Percentiles rank a stretch among this genome's conserved stretches.
These are phyloP conservation scores for Tuber borchii DNA, from an alignment of 495 filamentous ascomycete genomes.

Conservation along the genomic window DNA sequence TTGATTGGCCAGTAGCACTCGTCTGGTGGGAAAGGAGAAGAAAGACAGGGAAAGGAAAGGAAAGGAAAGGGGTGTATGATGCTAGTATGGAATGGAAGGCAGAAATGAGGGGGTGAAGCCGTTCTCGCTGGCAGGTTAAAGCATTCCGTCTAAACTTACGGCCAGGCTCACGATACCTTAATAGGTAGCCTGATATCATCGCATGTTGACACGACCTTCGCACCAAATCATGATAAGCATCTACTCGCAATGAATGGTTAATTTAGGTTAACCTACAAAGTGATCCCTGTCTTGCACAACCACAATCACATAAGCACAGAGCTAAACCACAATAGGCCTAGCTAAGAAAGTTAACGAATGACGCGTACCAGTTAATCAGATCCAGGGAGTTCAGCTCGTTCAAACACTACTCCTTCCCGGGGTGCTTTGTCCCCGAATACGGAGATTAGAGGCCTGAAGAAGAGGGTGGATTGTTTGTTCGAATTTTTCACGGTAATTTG, in stretches of 20 bases:
- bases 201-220: not conserved
- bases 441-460: not conserved
- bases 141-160: not conserved
- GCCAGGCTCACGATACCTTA: not conserved
- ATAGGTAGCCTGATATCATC: not conserved
- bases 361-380: not conserved
- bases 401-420: not conserved
- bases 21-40: not conserved
- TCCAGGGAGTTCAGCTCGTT: not conserved
- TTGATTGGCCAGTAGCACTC: not conserved
- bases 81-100: not conserved
- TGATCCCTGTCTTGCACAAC: too few species aligned
- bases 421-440: not conserved
- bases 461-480: not conserved
- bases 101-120: not conserved
- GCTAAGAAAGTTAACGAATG: not conserved
- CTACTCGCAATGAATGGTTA: not conserved
- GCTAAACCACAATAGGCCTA: not conserved
- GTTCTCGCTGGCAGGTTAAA: not conserved
- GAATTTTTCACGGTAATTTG: not conserved
- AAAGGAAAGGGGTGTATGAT: not conserved
- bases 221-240: not conserved
- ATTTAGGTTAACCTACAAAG: too few species aligned
- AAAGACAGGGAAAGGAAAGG: not conserved
- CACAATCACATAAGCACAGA: not conserved